Evolutionary conservation across 306 rosid species (phyloP).

Genomic region (Trifolium repens): DNA sequence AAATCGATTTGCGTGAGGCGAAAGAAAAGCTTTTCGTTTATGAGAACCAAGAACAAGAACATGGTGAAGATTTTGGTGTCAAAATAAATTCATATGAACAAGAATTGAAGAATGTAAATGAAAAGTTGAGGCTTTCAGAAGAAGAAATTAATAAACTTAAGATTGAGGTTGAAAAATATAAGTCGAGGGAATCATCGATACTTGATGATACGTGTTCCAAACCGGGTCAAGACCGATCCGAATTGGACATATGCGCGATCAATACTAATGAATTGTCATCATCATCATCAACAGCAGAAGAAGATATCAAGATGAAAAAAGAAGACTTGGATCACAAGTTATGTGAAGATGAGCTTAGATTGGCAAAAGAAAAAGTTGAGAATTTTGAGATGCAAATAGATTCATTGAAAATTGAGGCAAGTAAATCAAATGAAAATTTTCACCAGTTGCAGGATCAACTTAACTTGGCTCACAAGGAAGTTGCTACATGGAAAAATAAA

Average conservation of each 20-base stretch:
- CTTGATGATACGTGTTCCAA: constrained; percentile 1
- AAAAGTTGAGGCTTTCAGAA: constrained; percentile 56
- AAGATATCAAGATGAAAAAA: background rate
- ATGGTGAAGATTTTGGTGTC: constrained; percentile 43
- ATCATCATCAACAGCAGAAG: background rate
- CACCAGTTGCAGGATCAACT: constrained; percentile 60
- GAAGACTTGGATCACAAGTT: background rate
- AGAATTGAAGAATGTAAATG: constrained; percentile 65
- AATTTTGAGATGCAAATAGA: constrained; percentile 56
- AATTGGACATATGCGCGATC: background rate
- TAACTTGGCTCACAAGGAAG: constrained; percentile 63
- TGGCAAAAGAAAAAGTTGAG: constrained; percentile 24
- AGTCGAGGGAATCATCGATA: constrained; percentile 28
- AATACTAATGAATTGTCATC: background rate
- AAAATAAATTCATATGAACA: constrained; percentile 59
- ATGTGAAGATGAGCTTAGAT: background rate
- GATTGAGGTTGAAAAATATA: constrained; percentile 54
- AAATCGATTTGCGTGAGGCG: constrained; percentile 69
- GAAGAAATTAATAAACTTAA: constrained; percentile 59
- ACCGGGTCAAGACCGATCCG: background rate
- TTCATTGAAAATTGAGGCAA: constrained; percentile 56
- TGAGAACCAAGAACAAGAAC: constrained; percentile 66
- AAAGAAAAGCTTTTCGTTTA: constrained; percentile 61
- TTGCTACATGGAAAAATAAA: constrained; percentile 56
- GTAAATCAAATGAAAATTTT: constrained; percentile 52